A percentile compares a stretch with the other conserved stretches of the same genome.
Evolutionary conservation across 495 filamentous ascomycete species (phyloP).

Genomic region (Daldinia loculata): DNA sequence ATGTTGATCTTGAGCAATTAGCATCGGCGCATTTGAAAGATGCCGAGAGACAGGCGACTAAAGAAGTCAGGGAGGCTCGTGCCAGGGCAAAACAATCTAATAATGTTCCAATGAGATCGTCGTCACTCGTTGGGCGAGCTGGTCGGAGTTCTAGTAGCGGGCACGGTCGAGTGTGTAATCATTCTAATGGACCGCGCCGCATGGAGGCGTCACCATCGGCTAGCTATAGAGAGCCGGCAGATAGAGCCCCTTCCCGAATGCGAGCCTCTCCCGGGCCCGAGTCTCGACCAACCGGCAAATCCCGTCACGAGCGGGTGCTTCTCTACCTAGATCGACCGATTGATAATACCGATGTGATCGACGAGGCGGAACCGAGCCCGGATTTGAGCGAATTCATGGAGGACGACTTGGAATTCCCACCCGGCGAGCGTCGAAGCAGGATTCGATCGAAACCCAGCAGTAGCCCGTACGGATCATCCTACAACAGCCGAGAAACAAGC

Average conservation of each 20-base stretch:
- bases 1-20: slow-evolving; percentile 17
- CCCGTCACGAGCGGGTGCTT: slow-evolving; percentile 45
- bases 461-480: slow-evolving; percentile 3
- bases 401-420: slow-evolving; percentile 39
- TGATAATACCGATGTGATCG: slow-evolving; percentile 40
- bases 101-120: slow-evolving; percentile 18
- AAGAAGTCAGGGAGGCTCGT: slow-evolving; percentile 24
- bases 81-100: slow-evolving; percentile 23
- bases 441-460: slow-evolving; percentile 31
- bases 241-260: slow-evolving; percentile 25
- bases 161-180: slow-evolving; percentile 14
- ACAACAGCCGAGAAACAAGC: background rate
- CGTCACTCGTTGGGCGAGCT: slow-evolving; percentile 24
- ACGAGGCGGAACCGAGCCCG: slow-evolving; percentile 49
- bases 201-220: slow-evolving; percentile 29
- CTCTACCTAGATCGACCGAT: slow-evolving; percentile 45
- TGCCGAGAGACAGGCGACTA: slow-evolving; percentile 29
- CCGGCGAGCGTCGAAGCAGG: slow-evolving; percentile 34
- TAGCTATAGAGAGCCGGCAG: slow-evolving; percentile 34
- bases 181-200: slow-evolving; percentile 23
- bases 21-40: slow-evolving; percentile 22
- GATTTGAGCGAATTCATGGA: slow-evolving; percentile 54
- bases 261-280: slow-evolving; percentile 19
- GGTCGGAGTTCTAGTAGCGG: slow-evolving; percentile 5
- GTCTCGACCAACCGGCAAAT: slow-evolving; percentile 14